Percentiles rank a stretch among this genome's conserved stretches.
Evolutionary conservation across 2,329 filamentous ascomycete genomes (phyloP).

Genomic region (Ramularia endophylla): DNA sequence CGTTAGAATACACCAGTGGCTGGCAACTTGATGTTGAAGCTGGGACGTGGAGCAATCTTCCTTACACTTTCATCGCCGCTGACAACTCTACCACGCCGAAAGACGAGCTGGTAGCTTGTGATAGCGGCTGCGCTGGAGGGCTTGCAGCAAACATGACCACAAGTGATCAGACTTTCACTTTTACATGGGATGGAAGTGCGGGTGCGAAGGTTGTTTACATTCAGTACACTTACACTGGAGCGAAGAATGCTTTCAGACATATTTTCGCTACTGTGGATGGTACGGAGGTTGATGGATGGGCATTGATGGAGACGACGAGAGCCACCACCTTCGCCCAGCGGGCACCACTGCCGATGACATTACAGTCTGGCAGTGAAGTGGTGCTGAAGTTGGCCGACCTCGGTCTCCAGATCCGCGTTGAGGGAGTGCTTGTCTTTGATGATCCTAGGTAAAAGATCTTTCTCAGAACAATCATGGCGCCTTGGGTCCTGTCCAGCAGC

Average conservation of each 20-base stretch:
- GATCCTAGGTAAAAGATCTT: background rate
- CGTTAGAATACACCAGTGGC: slow-evolving; percentile 20
- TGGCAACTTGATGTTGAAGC: slow-evolving; percentile 22
- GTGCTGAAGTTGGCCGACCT: slow-evolving; percentile 17
- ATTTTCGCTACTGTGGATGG: slow-evolving; percentile 18
- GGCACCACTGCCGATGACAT: slow-evolving; percentile 17
- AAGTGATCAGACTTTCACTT: slow-evolving; percentile 14
- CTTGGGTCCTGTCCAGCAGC: too few relatives aligned
- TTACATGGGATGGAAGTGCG: slow-evolving; percentile 15
- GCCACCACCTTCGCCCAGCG: slow-evolving; percentile 17
- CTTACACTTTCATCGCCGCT: slow-evolving; percentile 17
- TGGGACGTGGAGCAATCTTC: slow-evolving; percentile 20
- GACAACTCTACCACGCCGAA: slow-evolving; percentile 16
- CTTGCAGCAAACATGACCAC: slow-evolving; percentile 19
- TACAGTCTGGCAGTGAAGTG: slow-evolving; percentile 17
- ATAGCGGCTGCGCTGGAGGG: slow-evolving; percentile 16
- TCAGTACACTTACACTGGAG: slow-evolving; percentile 20
- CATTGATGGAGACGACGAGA: slow-evolving; percentile 19
- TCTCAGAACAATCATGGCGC: too few relatives aligned
- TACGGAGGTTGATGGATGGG: slow-evolving; percentile 11
- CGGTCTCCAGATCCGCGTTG: slow-evolving; percentile 13
- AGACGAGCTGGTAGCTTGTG: slow-evolving; percentile 12
- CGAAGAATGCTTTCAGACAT: slow-evolving; percentile 22
- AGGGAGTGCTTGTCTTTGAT: slow-evolving; percentile 21
- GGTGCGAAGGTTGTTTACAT: slow-evolving; percentile 20